Conservation (phyloP, 495 filamentous ascomycete species). For the Pseudomonodictys pantanalensis region DNA sequence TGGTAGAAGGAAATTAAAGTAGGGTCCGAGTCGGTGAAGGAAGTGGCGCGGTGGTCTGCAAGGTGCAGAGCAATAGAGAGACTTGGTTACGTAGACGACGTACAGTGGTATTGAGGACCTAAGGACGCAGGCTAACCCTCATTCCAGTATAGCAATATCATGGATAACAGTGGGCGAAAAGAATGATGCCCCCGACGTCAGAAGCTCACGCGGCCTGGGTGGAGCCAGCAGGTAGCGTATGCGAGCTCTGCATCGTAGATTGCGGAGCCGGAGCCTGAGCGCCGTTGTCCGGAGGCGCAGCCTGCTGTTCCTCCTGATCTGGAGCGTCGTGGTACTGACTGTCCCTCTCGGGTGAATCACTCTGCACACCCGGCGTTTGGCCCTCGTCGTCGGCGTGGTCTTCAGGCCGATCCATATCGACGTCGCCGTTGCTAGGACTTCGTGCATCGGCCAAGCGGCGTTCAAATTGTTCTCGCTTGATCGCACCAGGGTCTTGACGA, state of each 20-base stretch:
- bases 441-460: background rate
- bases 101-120: too few species aligned
- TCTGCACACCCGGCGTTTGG: constrained; percentile 10
- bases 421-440: constrained; percentile 14
- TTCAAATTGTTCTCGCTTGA: constrained; percentile 21
- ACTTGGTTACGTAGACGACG: too few species aligned
- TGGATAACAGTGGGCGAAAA: too few species aligned
- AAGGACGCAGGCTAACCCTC: too few species aligned
- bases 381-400: constrained; percentile 26
- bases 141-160: too few species aligned
- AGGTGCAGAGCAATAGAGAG: too few species aligned
- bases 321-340: constrained; percentile 19
- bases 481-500: constrained; percentile 12
- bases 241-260: background rate
- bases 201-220: too few species aligned
- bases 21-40: too few species aligned
- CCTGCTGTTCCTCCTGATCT: background rate
- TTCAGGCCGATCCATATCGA: constrained; percentile 16
- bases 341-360: constrained; percentile 18
- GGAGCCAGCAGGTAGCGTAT: background rate
- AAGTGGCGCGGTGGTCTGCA: too few species aligned
- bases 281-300: background rate
- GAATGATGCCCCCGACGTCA: too few species aligned
- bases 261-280: background rate
- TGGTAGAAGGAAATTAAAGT: too few species aligned